Base-by-base conservation (phyloP, 306 rosid species). In the Neltuma alba region DNA sequence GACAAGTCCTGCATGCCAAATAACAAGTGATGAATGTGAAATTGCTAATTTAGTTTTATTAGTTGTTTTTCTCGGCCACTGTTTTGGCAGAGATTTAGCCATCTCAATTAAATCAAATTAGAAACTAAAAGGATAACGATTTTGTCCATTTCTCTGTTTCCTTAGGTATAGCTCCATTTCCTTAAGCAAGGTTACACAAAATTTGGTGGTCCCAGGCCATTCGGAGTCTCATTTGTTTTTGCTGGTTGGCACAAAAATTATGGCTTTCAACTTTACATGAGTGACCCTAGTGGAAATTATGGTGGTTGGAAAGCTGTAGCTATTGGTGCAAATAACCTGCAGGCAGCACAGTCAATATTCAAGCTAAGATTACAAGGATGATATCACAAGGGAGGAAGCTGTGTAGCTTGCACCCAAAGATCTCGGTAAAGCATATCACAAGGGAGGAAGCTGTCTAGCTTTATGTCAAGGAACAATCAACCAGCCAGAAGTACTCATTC, bases 221-320 rank as follows among this genome's bases (percentile, higher is more conserved):
- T 86, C 2, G 89, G 87, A 10, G 87, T 83, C 77, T 86, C 89
- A 27, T 86, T 86, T 74, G 33, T 86, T 44, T 86, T 86, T 70
- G 89, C 89, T 11, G 87, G 87, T 48, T 86, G 89, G 89, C 87
- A 86, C 85, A 83, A 86, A 33, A 86, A 83, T 23, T 86, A 62
- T 7, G 87, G 89, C 72, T 86, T 86, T 75, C 87, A 86, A 58
- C 89, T 86, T 31, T 86, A 83, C 87, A 86, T 83, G 89, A 86
- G 85, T 31, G 89, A 86, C 72, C 89, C 87, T n/a, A 86, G 89
- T 80, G 87, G 89, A 80, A 86, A 83, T 16, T 86, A 86, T 74
- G 87, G 85, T 28, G 89, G 89, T 28, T 86, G 89, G 89, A 86
- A 86, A 86, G 89, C 87, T 38, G 87, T 77, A 36, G 89, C 89